Evolutionary conservation across 2,329 filamentous ascomycete species (phyloP).

Genomic region (Sclerotinia borealis): DNA sequence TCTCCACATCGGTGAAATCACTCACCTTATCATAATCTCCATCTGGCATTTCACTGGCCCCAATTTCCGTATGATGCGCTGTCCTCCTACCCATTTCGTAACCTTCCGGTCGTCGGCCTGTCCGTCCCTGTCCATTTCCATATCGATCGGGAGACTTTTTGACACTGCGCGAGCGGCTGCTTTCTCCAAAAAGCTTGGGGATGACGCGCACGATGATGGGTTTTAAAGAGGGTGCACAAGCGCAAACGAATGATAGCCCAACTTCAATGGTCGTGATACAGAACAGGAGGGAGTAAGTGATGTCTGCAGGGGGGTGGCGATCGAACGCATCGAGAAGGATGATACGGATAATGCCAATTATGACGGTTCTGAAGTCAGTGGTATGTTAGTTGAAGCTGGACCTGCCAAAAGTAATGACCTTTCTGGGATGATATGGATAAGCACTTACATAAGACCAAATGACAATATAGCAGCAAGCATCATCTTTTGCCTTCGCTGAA

Average conservation of each 20-base stretch:
- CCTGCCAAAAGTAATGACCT: neutral
- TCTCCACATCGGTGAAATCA: neutral
- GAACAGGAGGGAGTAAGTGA: conserved; percentile 9
- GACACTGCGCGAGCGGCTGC: neutral
- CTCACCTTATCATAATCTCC: neutral
- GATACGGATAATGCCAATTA: neutral
- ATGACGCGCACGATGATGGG: conserved; percentile 8
- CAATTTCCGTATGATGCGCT: neutral
- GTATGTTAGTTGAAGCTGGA: neutral
- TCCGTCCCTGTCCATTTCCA: neutral
- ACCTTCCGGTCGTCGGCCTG: neutral
- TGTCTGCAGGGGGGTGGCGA: neutral
- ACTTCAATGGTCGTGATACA: conserved; percentile 12
- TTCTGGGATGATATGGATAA: neutral
- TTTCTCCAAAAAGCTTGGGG: conserved; percentile 6
- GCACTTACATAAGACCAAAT: neutral
- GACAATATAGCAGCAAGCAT: conserved; percentile 8
- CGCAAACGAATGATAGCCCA: conserved; percentile 12
- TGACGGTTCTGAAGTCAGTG: neutral
- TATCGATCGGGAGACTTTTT: neutral
- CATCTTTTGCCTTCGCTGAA: conserved; percentile 11
- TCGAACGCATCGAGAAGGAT: neutral
- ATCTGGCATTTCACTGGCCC: neutral
- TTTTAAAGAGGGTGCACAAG: conserved; percentile 12
- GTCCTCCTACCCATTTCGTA: neutral